These are phyloP conservation scores for Globomyces pollinis-pini DNA, from an alignment of 192 early-diverging fungal species.

Conservation along the genomic window DNA sequence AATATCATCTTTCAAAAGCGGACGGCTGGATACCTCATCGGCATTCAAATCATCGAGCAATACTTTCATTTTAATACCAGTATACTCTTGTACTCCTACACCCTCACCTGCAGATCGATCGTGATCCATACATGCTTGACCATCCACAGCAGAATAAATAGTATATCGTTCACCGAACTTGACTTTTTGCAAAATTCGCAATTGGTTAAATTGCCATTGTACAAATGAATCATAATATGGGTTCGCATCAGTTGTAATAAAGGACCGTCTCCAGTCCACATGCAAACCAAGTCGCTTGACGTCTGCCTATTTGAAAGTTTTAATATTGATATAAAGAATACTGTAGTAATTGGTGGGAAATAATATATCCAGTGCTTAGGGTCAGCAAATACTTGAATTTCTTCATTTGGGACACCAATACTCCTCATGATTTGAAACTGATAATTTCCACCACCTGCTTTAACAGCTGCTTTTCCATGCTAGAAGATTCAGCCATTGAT, in stretches of 20 bases:
- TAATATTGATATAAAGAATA: slow-evolving; percentile 11
- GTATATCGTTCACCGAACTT: slow-evolving; percentile 96
- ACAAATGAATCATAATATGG: slow-evolving; percentile 98
- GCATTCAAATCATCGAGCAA: slow-evolving; percentile 40
- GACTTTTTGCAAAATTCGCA: slow-evolving; percentile 69
- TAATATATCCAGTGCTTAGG: slow-evolving; percentile 85
- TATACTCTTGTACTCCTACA: slow-evolving; percentile 91
- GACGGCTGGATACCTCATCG: slow-evolving; percentile 18
- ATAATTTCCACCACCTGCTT: slow-evolving; percentile 73
- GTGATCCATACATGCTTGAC: slow-evolving; percentile 99
- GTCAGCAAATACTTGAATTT: slow-evolving; percentile 91
- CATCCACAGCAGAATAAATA: slow-evolving; percentile 90
- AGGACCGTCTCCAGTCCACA: slow-evolving; percentile 92
- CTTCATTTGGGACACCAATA: slow-evolving; percentile 74
- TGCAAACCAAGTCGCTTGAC: slow-evolving; percentile 55
- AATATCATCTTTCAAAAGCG: slow-evolving; percentile 35
- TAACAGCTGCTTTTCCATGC: slow-evolving; percentile 82
- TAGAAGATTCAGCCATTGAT: too few relatives aligned
- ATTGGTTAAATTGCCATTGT: slow-evolving; percentile 94
- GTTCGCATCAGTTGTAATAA: slow-evolving; percentile 96
- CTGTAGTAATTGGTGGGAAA: slow-evolving; percentile 86
- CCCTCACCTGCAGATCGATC: slow-evolving; percentile 91
- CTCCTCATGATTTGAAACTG: slow-evolving; percentile 97
- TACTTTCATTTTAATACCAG: slow-evolving; percentile 88
- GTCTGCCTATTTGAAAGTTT: too few relatives aligned